Percentiles rank a stretch among this genome's conserved stretches.
Conservation (phyloP, 495 filamentous ascomycete genomes). For the Talaromyces trachyspermus region DNA sequence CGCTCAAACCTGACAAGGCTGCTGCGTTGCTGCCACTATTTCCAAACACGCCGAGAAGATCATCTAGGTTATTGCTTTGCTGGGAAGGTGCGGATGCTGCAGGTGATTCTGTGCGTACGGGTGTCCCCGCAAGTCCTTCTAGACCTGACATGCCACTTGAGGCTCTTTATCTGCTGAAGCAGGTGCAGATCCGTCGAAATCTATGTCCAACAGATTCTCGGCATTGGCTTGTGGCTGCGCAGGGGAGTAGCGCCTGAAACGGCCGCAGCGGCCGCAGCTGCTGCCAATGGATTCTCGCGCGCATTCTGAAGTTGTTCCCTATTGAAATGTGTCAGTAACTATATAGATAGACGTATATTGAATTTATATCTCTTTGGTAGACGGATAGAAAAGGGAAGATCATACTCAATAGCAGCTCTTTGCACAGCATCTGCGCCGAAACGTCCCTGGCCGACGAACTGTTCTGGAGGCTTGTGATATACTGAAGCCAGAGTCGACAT, state of each 20-base stretch:
- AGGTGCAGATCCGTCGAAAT: conserved; percentile 92
- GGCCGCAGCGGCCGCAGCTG: conserved; percentile 66
- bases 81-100: conserved; percentile 35
- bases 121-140: conserved; percentile 70
- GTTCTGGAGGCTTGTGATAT: conserved; percentile 97
- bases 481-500: conserved; percentile 96
- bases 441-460: conserved; percentile 90
- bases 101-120: conserved; percentile 68
- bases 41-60: conserved; percentile 80
- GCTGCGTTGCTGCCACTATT: conserved; percentile 26
- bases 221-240: conserved; percentile 63
- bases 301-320: conserved; percentile 83
- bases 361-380: conserved; percentile 12
- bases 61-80: conserved; percentile 65
- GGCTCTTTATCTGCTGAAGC: conserved; percentile 74
- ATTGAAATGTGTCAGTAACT: neutral
- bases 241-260: conserved; percentile 45
- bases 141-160: conserved; percentile 54
- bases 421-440: conserved; percentile 94
- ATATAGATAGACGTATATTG: too few species aligned
- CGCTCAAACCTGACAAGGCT: conserved; percentile 12
- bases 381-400: conserved; percentile 8
- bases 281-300: conserved; percentile 89
- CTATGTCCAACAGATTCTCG: conserved; percentile 95
- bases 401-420: conserved; percentile 81